A percentile compares a stretch with the other conserved stretches of the same genome.
Evolutionary conservation across 495 filamentous ascomycete species (phyloP).

Genomic region (Aspergillus incahuasiensis): DNA sequence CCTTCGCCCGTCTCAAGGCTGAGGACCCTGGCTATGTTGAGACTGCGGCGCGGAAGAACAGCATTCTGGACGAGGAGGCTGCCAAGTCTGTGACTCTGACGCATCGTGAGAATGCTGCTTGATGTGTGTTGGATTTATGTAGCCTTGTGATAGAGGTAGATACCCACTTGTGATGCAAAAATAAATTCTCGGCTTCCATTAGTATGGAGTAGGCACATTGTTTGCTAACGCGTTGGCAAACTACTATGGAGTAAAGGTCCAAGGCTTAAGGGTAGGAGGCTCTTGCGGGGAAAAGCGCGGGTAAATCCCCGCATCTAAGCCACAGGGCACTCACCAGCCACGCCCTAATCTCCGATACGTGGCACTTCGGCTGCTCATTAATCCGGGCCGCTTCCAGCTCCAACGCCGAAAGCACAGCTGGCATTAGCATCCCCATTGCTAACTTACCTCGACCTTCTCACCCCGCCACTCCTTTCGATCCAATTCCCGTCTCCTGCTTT

Average conservation of each 20-base stretch:
- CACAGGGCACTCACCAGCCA: slow-evolving; percentile 1
- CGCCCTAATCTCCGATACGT: not conserved
- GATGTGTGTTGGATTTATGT: not conserved
- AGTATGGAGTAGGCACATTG: no score
- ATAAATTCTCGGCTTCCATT: no score
- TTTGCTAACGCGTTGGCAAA: no score
- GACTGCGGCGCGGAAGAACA: slow-evolving; percentile 40
- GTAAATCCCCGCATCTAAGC: slow-evolving; percentile 1
- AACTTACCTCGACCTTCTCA: not conserved
- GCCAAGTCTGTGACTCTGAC: slow-evolving; percentile 1
- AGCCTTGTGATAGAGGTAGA: not conserved
- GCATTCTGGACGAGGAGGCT: slow-evolving; percentile 30
- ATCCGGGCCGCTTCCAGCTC: slow-evolving; percentile 9
- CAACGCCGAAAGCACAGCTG: slow-evolving; percentile 16
- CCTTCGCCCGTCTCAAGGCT: slow-evolving; percentile 48
- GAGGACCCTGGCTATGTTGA: slow-evolving; percentile 48
- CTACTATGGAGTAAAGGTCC: no score
- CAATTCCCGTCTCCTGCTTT: not conserved
- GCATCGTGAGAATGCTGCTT: not conserved
- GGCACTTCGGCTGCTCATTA: not conserved
- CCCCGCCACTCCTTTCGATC: not conserved
- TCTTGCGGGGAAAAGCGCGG: slow-evolving; percentile 1
- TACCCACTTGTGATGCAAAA: not conserved
- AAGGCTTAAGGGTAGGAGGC: no score
- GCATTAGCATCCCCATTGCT: slow-evolving; percentile 1